phyloP scores from a whole-genome alignment of 208 protist genomes.

The Wallacemonas rigidus region DNA sequence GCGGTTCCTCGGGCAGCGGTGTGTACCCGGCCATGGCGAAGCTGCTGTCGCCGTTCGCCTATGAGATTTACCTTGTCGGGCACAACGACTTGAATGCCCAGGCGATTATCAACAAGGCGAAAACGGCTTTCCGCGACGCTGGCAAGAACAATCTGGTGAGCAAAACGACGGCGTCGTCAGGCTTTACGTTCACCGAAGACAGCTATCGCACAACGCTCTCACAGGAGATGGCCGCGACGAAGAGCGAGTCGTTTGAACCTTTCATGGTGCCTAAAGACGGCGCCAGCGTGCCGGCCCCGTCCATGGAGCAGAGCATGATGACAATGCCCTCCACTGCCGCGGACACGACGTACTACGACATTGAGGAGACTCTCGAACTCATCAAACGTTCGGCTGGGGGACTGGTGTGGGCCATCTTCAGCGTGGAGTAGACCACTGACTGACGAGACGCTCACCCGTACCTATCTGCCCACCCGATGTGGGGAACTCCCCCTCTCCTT shows the following conservation, averaged over 20 bases:
- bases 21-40: constrained; percentile 71
- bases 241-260: constrained; percentile 20
- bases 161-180: not conserved
- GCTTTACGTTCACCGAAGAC: constrained; percentile 50
- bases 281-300: constrained; percentile 2
- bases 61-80: constrained; percentile 81
- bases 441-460: not conserved
- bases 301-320: constrained; percentile 33
- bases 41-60: constrained; percentile 54
- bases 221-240: constrained; percentile 27
- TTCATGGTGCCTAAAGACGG: constrained; percentile 29
- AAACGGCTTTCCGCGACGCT: constrained; percentile 47
- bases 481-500: no score
- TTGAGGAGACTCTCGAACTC: constrained; percentile 59
- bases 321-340: constrained; percentile 16
- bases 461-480: not conserved
- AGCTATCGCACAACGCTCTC: constrained; percentile 44
- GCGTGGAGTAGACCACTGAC: constrained; percentile 35
- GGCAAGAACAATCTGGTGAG: not conserved
- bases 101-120: constrained; percentile 74
- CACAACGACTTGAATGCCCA: constrained; percentile 58
- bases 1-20: constrained; percentile 17
- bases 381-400: constrained; percentile 58
- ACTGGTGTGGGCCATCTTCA: constrained; percentile 79
- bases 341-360: constrained; percentile 35